Base-by-base conservation (phyloP, 1,139 yeast species). In the Yamadazyma atlantica region DNA sequence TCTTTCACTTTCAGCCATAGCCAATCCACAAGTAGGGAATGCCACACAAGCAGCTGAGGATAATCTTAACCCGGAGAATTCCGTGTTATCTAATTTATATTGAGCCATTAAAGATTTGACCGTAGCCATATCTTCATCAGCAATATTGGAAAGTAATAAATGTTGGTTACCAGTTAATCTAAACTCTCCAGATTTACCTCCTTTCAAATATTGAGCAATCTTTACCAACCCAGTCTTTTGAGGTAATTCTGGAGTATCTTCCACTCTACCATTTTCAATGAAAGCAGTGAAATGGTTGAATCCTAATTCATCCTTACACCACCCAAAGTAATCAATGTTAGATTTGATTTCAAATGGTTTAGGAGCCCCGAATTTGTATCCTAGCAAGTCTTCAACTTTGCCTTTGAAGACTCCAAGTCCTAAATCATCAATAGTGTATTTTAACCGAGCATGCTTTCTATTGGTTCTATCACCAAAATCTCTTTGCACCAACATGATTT, bases 1-100 rank as follows among this genome's bases (percentile, higher is more conserved):
- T 58, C 98, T 82, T 70, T 92, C 98, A 33, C 95, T 85, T 68
- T 92, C 98, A 18, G 98, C 97, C 97, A 92, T 89, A 15, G 97
- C 97, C 57, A 90, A 78, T 49, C 97, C 97, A 80, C 98, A 92
- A 2, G 97, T 92, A 50, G 98, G 98, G 79, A 92, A 84, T 2
- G 97, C 97, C 42, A 92, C 98, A 78, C 98, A 92, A 0, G 97
- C 95, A 27, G 96, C 92, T 8, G 96, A 88, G 6, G 96, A 84
- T 47, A 88, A 74, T 60, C 97, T 80, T 57, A 92, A 73, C 2
- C 85, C 95, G 34, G 95, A 82, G 63, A 84, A 85, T 48, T 82
- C 78, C 38, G 90, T 76, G 65, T 89, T 89, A 60, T 88, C 96
- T 50, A 92, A 76, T 62, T 85, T 86, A 66, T 85, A 86, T 58